These are phyloP conservation scores for Astrocystis sublimbata DNA, from an alignment of 495 filamentous ascomycete genomes.

Conservation along the genomic window DNA sequence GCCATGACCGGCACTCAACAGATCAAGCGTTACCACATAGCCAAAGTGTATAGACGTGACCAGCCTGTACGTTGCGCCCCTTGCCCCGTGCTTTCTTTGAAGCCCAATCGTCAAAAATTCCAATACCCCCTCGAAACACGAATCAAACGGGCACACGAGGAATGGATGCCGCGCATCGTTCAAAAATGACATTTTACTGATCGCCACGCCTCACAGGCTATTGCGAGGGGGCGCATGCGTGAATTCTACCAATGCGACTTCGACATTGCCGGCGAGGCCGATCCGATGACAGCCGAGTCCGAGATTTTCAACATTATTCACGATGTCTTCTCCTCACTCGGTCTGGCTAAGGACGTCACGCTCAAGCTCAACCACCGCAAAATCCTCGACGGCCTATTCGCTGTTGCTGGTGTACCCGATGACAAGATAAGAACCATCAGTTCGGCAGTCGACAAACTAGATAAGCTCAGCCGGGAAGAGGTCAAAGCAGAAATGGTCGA, in stretches of 20 bases:
- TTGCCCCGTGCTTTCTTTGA: not conserved
- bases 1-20: constrained; percentile 78
- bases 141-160: not conserved
- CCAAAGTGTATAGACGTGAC: constrained; percentile 83
- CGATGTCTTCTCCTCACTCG: constrained; percentile 81
- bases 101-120: constrained; percentile 19
- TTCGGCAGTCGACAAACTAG: constrained; percentile 92
- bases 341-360: constrained; percentile 67
- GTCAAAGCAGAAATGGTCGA: constrained; percentile 92
- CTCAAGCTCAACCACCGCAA: constrained; percentile 97
- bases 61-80: constrained; percentile 50
- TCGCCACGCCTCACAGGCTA: constrained; percentile 36
- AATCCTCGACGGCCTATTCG: constrained; percentile 90
- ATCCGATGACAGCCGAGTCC: constrained; percentile 95
- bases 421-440: constrained; percentile 86
- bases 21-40: constrained; percentile 88
- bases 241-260: constrained; percentile 99
- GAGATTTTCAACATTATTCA: constrained; percentile 81
- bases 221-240: constrained; percentile 87
- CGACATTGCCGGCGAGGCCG: constrained; percentile 87
- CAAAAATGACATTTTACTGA: not conserved
- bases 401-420: constrained; percentile 82
- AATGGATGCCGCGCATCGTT: not conserved
- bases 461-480: constrained; percentile 89
- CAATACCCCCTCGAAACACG: not conserved